Evolutionary conservation across 2,329 filamentous ascomycete genomes (phyloP), one percentile per base, ranked within the genome.

Genomic region (Capronia americana): DNA sequence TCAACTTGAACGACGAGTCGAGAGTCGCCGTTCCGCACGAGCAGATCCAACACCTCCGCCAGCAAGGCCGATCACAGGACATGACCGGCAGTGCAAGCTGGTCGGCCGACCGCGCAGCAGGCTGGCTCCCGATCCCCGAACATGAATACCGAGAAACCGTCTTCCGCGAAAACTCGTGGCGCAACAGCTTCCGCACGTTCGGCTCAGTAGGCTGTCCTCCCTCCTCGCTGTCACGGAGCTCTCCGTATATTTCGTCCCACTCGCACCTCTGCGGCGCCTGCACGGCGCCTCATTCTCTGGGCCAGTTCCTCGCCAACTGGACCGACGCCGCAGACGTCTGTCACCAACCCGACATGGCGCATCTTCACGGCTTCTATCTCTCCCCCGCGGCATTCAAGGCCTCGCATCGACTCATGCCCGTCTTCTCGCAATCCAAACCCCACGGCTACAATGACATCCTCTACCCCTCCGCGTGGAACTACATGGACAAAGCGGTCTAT

Each of bases 341-440:
- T 74, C 86, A 90, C 66, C 92, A 95, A 73, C 90, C 92, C 0
- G 92, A 95, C 69, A 80, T 94, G 34, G 85, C 87, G 30, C 84
- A 88, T 67, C 82, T 94, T 1, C 91, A 94, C 72, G 90, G 91
- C 50, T 87, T 94, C 73, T 87, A 91, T 75, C 82, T 91, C 48
- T 87, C 86, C 0, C 86, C 89, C 0, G 85, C 89, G 7, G 82
- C 85, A 0, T 82, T 87, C 69, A 85, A 86, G 57, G 85, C 88
- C 0, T 85, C 89, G 0, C 84, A 87, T 67, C 82, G 88, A 23
- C 82, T 95, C 3, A 78, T 90, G 1, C 92, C 92, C 0, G 81
- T 95, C 11, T 95, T 95, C 78, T 91, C 91, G 68, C 85, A 90
- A 65, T 89, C 87, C 57, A 92, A 92, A 72, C 87, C 89, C 1